Conservation (phyloP, 208 protist species). For the Blechomonas ayalai region DNA sequence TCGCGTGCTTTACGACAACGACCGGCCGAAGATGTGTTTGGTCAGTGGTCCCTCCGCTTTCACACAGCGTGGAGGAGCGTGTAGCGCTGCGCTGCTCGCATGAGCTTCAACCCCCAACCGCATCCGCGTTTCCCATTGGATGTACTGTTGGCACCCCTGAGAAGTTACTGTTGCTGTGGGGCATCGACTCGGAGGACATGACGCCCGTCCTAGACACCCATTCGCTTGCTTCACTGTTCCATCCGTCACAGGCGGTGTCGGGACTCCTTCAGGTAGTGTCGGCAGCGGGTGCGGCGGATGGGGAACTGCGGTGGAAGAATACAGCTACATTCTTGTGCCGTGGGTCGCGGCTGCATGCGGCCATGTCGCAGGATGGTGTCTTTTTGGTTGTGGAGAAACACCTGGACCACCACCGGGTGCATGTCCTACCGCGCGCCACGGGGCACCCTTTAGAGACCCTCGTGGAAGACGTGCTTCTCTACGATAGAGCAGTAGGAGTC, state of each 20-base stretch:
- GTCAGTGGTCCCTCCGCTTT: slow-evolving; percentile 34
- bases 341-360: slow-evolving; percentile 16
- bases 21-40: slow-evolving; percentile 35
- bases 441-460: slow-evolving; percentile 7
- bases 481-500: slow-evolving; percentile 8
- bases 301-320: slow-evolving; percentile 7
- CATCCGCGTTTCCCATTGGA: slow-evolving; percentile 37
- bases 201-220: slow-evolving; percentile 32
- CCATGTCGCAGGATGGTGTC: slow-evolving; percentile 9
- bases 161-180: slow-evolving; percentile 39
- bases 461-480: slow-evolving; percentile 20
- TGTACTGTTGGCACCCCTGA: slow-evolving; percentile 29
- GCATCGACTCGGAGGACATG: slow-evolving; percentile 50
- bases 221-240: slow-evolving; percentile 42
- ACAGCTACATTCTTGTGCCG: slow-evolving; percentile 14
- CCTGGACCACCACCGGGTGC: slow-evolving; percentile 18
- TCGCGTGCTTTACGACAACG: slow-evolving; percentile 38
- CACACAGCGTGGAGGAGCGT: slow-evolving; percentile 8
- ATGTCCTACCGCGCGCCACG: slow-evolving; percentile 9
- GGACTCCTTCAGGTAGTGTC: slow-evolving; percentile 12
- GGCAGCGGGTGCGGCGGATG: background rate
- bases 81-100: slow-evolving; percentile 38
- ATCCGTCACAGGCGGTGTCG: slow-evolving; percentile 9
- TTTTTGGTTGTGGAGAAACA: slow-evolving; percentile 16
- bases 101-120: slow-evolving; percentile 30